These are phyloP conservation scores for Rhizopus microsporus DNA, from an alignment of 371 early-diverging fungal genomes.

Conservation along the genomic window DNA sequence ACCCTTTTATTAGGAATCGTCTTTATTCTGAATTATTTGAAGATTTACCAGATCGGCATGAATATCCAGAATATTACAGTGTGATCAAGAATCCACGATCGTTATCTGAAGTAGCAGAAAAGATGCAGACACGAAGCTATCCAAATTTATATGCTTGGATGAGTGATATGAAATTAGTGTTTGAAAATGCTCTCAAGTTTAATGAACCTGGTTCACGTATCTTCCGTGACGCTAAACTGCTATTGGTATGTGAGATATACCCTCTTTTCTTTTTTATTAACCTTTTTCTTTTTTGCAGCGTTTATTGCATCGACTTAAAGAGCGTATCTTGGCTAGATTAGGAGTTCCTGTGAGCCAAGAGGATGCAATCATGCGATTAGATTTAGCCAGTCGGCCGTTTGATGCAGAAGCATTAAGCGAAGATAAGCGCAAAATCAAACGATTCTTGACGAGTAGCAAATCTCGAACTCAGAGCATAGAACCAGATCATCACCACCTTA, in stretches of 20 bases:
- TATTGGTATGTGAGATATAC: slow-evolving; percentile 36
- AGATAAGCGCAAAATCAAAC: slow-evolving; percentile 34
- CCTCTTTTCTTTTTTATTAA: background rate
- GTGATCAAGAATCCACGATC: slow-evolving; percentile 81
- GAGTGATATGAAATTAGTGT: slow-evolving; percentile 65
- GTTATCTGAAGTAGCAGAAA: slow-evolving; percentile 53
- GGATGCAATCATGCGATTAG: slow-evolving; percentile 30
- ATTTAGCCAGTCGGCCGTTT: slow-evolving; percentile 28
- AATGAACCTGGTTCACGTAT: slow-evolving; percentile 75
- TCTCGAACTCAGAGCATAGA: slow-evolving; percentile 29
- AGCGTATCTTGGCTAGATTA: slow-evolving; percentile 31
- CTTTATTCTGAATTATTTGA: slow-evolving; percentile 75
- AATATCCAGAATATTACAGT: slow-evolving; percentile 92
- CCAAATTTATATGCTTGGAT: slow-evolving; percentile 65
- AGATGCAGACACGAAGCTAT: slow-evolving; percentile 59
- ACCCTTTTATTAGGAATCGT: slow-evolving; percentile 50
- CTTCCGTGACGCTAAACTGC: slow-evolving; percentile 64
- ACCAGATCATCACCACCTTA: slow-evolving; percentile 12
- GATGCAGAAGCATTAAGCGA: slow-evolving; percentile 31
- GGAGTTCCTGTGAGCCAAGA: slow-evolving; percentile 42
- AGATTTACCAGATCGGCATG: slow-evolving; percentile 70
- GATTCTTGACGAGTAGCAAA: slow-evolving; percentile 19
- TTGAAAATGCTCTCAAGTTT: slow-evolving; percentile 77
- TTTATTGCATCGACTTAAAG: slow-evolving; percentile 45
- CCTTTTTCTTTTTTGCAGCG: slow-evolving; percentile 25